Base-by-base conservation (phyloP, 768 basidiomycete species). In the Leccinellum rugosiceps region DNA sequence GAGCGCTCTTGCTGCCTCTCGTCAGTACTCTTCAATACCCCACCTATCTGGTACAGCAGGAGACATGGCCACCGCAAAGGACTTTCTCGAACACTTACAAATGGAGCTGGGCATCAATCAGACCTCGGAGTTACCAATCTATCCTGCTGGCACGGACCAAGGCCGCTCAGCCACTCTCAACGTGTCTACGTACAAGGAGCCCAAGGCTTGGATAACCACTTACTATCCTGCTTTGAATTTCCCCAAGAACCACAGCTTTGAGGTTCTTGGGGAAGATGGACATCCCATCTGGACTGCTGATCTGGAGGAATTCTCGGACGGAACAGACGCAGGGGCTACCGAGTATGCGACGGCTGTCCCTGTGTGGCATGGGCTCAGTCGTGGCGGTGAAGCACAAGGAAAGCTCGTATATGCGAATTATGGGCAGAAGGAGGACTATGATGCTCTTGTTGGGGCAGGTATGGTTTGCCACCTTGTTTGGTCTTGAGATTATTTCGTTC, bases 141-240 rank as follows among this genome's bases (percentile, higher is more conserved):
- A 75, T 62, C 66, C 80, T 32, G 84, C 87, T 15, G 87, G 87
- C 4, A 79, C 85, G 8, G 49, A 63, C 19, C 77, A 77, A 47
- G 84, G 83, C 54, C 80, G 76, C 25, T 68, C 74, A 19, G 83
- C 84, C 3, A 85, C 84, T 5, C 69, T 82, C 14, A 68, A 73
- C 30, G 78, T 83, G 53, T 67, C 77, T 14, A 67, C 70, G 52
- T 72, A 75, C 34, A 65, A 60, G 30, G 61, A 69, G 15, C 80
- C 82, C 3, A 70, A 63, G 11, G 85, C 81, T 55, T 88, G 86
- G 86, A 83, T 87, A 58, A 82, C 82, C 54, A 77, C 76, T 26
- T 92, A 92, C 73, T 91, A 86, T 70, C 88, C 90, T 10, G 74
- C 86, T 26, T 76, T 91, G 76, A 88, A 90, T 72, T 81, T 77